phyloP scores from a whole-genome alignment of 73 alveolate species.

The Symbiodinium pilosum region DNA sequence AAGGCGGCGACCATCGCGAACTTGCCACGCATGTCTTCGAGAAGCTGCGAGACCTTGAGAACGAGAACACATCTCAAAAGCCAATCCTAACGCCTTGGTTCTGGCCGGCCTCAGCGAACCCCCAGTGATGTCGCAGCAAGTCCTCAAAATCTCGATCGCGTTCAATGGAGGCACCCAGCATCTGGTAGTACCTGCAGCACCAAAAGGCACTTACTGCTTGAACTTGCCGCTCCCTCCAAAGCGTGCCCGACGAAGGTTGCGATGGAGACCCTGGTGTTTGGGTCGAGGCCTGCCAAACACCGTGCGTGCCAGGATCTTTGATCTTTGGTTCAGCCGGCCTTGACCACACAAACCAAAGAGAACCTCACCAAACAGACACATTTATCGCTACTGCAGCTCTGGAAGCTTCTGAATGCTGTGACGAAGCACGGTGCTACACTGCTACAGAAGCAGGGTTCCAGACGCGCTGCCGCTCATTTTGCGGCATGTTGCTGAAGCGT shows the following conservation, averaged over 20 bases:
- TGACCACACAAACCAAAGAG: constrained; percentile 7
- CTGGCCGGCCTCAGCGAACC: constrained; percentile 6
- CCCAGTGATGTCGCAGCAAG: constrained; percentile 27
- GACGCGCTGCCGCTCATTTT: constrained; percentile 16
- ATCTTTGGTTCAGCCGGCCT: too few species aligned
- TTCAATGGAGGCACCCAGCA: constrained; percentile 24
- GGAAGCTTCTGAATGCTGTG: neutral
- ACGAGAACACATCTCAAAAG: neutral
- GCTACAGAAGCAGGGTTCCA: neutral
- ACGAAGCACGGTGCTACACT: neutral
- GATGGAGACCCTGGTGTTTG: neutral
- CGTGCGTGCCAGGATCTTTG: too few species aligned
- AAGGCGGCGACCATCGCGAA: neutral
- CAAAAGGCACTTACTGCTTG: neutral
- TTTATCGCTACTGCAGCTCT: too few species aligned
- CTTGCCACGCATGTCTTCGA: constrained; percentile 17
- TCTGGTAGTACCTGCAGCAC: neutral
- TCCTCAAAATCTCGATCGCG: constrained; percentile 29
- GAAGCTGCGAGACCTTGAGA: neutral
- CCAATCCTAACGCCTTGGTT: neutral
- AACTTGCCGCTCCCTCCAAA: neutral
- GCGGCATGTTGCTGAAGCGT: neutral
- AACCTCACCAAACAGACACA: neutral
- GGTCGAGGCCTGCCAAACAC: neutral
- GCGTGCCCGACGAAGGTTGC: neutral